phyloP scores from a whole-genome alignment of 768 basidiomycete genomes.

The Trametes punicea region DNA sequence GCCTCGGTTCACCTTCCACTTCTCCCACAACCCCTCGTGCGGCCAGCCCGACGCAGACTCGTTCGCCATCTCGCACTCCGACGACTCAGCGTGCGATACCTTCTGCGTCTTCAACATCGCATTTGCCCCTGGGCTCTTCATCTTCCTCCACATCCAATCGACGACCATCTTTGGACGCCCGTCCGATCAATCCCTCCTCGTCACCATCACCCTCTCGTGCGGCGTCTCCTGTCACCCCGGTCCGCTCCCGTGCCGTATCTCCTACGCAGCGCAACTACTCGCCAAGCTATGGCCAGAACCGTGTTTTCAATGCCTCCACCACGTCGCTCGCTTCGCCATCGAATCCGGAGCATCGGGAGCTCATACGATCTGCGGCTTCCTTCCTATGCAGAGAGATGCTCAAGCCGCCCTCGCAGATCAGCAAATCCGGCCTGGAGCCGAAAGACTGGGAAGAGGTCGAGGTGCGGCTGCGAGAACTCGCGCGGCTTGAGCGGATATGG shows the following conservation, averaged over 20 bases:
- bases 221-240: constrained; percentile 39
- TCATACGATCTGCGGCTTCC: constrained; percentile 62
- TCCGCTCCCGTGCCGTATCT: constrained; percentile 39
- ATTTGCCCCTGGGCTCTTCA: constrained; percentile 41
- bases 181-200: constrained; percentile 27
- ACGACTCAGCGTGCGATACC: constrained; percentile 39
- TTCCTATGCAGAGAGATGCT: constrained; percentile 65
- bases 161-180: constrained; percentile 35
- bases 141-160: constrained; percentile 31
- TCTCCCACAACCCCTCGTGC: constrained; percentile 39
- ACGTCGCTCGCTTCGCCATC: constrained; percentile 46
- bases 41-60: constrained; percentile 42
- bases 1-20: constrained; percentile 34
- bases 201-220: constrained; percentile 42
- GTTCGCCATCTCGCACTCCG: constrained; percentile 41
- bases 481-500: constrained; percentile 75
- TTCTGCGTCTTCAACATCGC: constrained; percentile 47
- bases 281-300: constrained; percentile 45
- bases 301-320: constrained; percentile 57
- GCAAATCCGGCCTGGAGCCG: constrained; percentile 44
- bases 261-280: constrained; percentile 29
- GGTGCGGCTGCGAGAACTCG: constrained; percentile 53
- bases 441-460: constrained; percentile 79
- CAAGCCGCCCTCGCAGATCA: constrained; percentile 56
- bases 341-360: constrained; percentile 60